These are phyloP conservation scores for Phytophthora pisi DNA, from an alignment of 352 stramenopile genomes.

Conservation along the genomic window DNA sequence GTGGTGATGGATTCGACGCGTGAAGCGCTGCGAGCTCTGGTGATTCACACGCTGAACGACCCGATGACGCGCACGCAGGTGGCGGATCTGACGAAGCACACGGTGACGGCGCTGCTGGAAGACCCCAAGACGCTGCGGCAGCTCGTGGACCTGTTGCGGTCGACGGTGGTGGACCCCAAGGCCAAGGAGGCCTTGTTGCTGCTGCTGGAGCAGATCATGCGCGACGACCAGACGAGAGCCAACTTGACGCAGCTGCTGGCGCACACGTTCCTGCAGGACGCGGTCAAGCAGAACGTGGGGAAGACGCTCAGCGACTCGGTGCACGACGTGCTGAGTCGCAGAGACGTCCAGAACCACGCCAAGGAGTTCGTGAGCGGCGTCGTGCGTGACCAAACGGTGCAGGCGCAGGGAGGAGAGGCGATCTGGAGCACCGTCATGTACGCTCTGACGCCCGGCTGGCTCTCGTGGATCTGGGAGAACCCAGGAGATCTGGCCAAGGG, in stretches of 20 bases:
- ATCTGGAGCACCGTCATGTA: slow-evolving; percentile 87
- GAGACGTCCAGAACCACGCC: slow-evolving; percentile 79
- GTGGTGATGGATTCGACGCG: slow-evolving; percentile 72
- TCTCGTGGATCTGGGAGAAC: slow-evolving; percentile 79
- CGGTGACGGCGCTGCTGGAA: slow-evolving; percentile 50
- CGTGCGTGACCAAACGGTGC: slow-evolving; percentile 83
- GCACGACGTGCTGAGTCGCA: slow-evolving; percentile 77
- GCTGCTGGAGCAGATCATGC: slow-evolving; percentile 71
- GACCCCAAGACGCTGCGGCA: slow-evolving; percentile 62
- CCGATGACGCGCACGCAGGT: slow-evolving; percentile 58
- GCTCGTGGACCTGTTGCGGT: slow-evolving; percentile 59
- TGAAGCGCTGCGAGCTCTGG: slow-evolving; percentile 50
- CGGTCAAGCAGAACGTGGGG: slow-evolving; percentile 67
- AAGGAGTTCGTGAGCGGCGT: slow-evolving; percentile 84
- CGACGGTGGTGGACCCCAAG: slow-evolving; percentile 52
- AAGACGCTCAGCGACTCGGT: slow-evolving; percentile 66
- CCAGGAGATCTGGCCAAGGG: slow-evolving; percentile 24
- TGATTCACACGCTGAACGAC: slow-evolving; percentile 72
- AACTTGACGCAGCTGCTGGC: slow-evolving; percentile 70
- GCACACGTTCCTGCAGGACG: slow-evolving; percentile 69
- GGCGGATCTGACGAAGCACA: slow-evolving; percentile 53
- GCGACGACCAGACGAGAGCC: slow-evolving; percentile 52
- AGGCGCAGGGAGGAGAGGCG: slow-evolving; percentile 76
- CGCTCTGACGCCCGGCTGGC: slow-evolving; percentile 71
- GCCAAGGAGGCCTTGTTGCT: slow-evolving; percentile 54